phyloP scores from a whole-genome alignment of 139 green algal genomes.

The Chlamydomonas schloesseri region DNA sequence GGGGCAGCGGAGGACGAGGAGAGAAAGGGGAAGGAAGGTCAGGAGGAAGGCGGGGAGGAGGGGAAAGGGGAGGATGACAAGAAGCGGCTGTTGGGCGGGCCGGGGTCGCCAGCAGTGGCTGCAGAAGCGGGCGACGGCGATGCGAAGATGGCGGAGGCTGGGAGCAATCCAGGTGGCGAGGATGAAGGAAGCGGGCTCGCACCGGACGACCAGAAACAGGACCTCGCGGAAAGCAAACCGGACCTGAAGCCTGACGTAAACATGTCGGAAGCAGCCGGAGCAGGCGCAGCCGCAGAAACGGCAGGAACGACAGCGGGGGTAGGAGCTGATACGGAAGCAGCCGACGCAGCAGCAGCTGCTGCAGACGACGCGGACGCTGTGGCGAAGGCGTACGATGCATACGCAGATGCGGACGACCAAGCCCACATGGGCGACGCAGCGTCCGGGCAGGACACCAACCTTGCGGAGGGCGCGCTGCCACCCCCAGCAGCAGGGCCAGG shows the following conservation, averaged over 20 bases:
- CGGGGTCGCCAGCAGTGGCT: background rate
- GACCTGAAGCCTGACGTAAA: background rate
- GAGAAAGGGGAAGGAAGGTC: background rate
- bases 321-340: background rate
- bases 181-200: too few relatives aligned
- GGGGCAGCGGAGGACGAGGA: background rate
- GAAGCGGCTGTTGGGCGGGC: background rate
- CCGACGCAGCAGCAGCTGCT: background rate
- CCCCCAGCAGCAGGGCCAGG: background rate
- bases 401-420: too few relatives aligned
- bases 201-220: background rate
- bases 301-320: background rate
- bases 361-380: too few relatives aligned
- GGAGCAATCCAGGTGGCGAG: background rate
- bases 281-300: too few relatives aligned
- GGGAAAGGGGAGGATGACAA: background rate
- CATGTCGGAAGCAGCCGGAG: too few relatives aligned
- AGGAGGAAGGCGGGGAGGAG: background rate
- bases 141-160: background rate
- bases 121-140: too few relatives aligned
- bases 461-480: too few relatives aligned
- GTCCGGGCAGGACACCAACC: too few relatives aligned
- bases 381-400: too few relatives aligned
- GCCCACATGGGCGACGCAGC: too few relatives aligned
- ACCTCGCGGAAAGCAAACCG: background rate